Percentiles rank a stretch among this genome's conserved stretches.
Evolutionary conservation across 352 stramenopile species (phyloP).

Genomic region (Globisporangium carolinianum): DNA sequence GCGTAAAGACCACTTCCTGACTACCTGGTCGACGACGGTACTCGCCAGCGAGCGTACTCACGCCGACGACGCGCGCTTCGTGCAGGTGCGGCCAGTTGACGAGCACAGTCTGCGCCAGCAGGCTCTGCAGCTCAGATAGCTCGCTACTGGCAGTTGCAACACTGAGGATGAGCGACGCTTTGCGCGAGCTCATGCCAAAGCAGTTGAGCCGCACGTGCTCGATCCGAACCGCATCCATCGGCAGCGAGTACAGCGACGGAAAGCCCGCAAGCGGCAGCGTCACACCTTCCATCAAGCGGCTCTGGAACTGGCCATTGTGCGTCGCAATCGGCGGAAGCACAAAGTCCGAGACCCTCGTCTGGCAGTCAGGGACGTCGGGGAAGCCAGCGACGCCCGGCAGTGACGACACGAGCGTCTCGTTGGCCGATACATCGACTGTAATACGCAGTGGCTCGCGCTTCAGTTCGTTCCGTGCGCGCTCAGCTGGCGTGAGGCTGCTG

Average conservation of each 20-base stretch:
- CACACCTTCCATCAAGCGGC: conserved; percentile 65
- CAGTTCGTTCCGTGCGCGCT: conserved; percentile 87
- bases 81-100: conserved; percentile 99
- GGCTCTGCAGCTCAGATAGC: conserved; percentile 23
- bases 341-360: conserved; percentile 57
- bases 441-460: conserved; percentile 74
- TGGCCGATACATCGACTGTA: conserved; percentile 65
- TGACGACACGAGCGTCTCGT: conserved; percentile 65
- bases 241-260: conserved; percentile 63
- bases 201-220: conserved; percentile 88
- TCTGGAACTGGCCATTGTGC: conserved; percentile 58
- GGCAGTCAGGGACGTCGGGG: conserved; percentile 55
- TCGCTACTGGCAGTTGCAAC: conserved; percentile 22
- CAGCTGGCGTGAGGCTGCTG: conserved; percentile 82
- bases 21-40: conserved; percentile 22
- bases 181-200: conserved; percentile 89
- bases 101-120: conserved; percentile 77
- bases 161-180: conserved; percentile 69
- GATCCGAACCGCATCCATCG: conserved; percentile 45
- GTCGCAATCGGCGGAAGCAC: conserved; percentile 35
- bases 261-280: conserved; percentile 70
- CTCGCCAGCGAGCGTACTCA: conserved; percentile 59
- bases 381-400: conserved; percentile 55
- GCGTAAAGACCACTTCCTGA: conserved; percentile 20
- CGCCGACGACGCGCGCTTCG: conserved; percentile 87